Percentiles rank a stretch among this genome's conserved stretches.
Conservation (phyloP, 495 filamentous ascomycete genomes). For the Friedmanniomyces endolithicus region DNA sequence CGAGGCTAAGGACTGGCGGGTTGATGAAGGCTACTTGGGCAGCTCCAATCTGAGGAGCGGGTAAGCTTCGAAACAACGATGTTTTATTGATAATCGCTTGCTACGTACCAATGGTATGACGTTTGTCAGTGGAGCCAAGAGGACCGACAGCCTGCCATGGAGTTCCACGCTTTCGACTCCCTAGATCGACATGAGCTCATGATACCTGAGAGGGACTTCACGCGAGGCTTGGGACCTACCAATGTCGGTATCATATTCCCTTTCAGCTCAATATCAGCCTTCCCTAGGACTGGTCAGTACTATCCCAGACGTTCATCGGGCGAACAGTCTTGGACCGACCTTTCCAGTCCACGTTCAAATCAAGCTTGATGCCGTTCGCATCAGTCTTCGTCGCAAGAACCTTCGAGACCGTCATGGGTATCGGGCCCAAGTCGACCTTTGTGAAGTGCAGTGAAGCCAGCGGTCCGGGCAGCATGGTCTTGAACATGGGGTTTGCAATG, state of each 20-base stretch:
- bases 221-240: constrained; percentile 10
- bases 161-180: constrained; percentile 35
- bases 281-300: background rate
- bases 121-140: constrained; percentile 32
- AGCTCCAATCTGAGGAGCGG: constrained; percentile 30
- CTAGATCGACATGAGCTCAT: constrained; percentile 11
- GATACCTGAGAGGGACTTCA: background rate
- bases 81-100: background rate
- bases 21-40: constrained; percentile 37
- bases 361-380: constrained; percentile 33
- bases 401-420: constrained; percentile 29
- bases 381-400: constrained; percentile 32
- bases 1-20: constrained; percentile 30
- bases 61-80: background rate
- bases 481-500: constrained; percentile 34
- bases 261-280: constrained; percentile 34
- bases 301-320: too few species aligned
- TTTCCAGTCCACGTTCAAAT: constrained; percentile 34
- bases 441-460: constrained; percentile 30
- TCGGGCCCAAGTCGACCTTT: constrained; percentile 32
- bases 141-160: constrained; percentile 30
- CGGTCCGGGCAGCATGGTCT: constrained; percentile 29
- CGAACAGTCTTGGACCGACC: constrained; percentile 4
- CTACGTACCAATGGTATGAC: constrained; percentile 31
- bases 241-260: constrained; percentile 32